Evolutionary conservation across 495 filamentous ascomycete species (phyloP), one percentile per base, ranked within the genome.

Genomic region (Barbatosphaeria neglecta): DNA sequence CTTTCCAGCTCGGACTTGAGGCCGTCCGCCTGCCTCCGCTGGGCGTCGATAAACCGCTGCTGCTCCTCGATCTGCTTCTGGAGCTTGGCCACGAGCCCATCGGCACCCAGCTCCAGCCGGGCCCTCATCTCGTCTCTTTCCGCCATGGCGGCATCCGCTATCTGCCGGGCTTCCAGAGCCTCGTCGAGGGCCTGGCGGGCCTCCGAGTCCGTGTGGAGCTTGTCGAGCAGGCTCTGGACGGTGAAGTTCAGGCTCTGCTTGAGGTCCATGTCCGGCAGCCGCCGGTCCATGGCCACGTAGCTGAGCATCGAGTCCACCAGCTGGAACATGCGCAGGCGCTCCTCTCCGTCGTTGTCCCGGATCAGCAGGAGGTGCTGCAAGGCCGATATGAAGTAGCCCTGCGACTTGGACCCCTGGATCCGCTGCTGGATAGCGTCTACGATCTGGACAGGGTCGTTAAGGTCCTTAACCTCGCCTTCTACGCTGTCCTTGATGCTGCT

Each of bases 271-370:
- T 98, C 90, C 37, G 92, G 93, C 50, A 97, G 64, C 44, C 92
- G 77, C 51, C 92, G 81, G 63, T 98, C 92, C 93, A 98, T 98
- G 47, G 90, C 92, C 48, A 98, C 92, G 63, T 98, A 97, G 67
- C 87, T 94, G 49, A 98, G 80, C 86, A 98, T 98, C 8, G 86
- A 81, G 61, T 98, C 92, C 8, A 97, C 90, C 9, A 98, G 77
- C 71, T 98, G 92, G 69, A 97, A 98, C 87, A 96, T 93, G 24
- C 89, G 81, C 25, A 96, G 65, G 28, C 89, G 77, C 61, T 98
- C 92, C 61, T 98, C 92, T 31, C 84, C 82, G 41, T 90, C 86
- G 52, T 92, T 95, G 55, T 95, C 89, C 43, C 89, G 78, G 54
- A 97, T 95, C 27, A 98, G 70, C 37, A 98, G 76, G 59, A 98